Conservation (phyloP, 2,329 filamentous ascomycete species). For the Xylaria sp. region DNA sequence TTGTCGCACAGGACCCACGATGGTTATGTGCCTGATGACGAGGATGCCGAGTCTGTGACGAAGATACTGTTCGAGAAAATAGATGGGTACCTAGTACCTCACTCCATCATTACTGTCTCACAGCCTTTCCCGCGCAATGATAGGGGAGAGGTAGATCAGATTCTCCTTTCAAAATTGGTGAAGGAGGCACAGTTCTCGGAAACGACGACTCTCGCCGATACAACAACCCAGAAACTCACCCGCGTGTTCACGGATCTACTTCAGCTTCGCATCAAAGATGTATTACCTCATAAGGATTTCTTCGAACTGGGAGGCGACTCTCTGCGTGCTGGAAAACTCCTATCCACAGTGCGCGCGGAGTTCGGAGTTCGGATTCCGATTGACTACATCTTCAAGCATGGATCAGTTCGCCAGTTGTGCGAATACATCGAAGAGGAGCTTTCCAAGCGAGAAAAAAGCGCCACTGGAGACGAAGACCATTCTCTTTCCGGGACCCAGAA, state of each 20-base stretch:
- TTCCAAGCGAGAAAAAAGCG: conserved; percentile 17
- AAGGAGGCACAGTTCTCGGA: conserved; percentile 40
- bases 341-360: conserved; percentile 62
- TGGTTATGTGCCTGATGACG: conserved; percentile 5
- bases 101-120: conserved; percentile 50
- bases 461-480: conserved; percentile 24
- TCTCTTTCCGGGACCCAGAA: conserved; percentile 44
- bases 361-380: conserved; percentile 63
- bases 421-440: conserved; percentile 52
- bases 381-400: conserved; percentile 62
- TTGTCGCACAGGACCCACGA: conserved; percentile 11
- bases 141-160: conserved; percentile 51
- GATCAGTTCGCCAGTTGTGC: conserved; percentile 57
- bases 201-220: conserved; percentile 18
- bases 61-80: conserved; percentile 39
- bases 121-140: conserved; percentile 51
- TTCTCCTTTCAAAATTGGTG: conserved; percentile 51
- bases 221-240: conserved; percentile 54
- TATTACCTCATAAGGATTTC: conserved; percentile 57
- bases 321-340: conserved; percentile 62
- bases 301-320: conserved; percentile 64
- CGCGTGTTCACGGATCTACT: conserved; percentile 60
- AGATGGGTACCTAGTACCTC: conserved; percentile 54
- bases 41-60: conserved; percentile 22
- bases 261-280: conserved; percentile 52